Evolutionary conservation across 371 early-diverging fungal genomes (phyloP).

Genomic region (Syncephalastrum contaminatum): DNA sequence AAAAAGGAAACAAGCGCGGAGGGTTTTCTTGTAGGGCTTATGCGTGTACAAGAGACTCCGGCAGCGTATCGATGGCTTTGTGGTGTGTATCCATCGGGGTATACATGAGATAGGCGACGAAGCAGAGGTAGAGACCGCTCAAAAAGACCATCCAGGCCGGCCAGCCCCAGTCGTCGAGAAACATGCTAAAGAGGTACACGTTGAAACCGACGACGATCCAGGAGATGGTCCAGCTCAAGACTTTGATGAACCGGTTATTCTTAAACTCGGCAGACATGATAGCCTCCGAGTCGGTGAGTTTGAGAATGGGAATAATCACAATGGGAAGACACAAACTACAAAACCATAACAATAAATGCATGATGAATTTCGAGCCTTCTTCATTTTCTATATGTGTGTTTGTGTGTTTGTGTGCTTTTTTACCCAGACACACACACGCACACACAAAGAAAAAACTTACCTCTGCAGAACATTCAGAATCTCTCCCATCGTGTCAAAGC

Average conservation of each 20-base stretch:
- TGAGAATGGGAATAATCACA: slow-evolving; percentile 69
- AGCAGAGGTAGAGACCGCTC: slow-evolving; percentile 13
- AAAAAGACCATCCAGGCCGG: slow-evolving; percentile 8
- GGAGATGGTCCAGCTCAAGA: slow-evolving; percentile 38
- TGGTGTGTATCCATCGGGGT: slow-evolving; percentile 8
- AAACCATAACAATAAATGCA: background rate
- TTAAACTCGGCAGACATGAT: slow-evolving; percentile 49
- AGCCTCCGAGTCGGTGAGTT: slow-evolving; percentile 44
- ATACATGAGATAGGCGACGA: slow-evolving; percentile 20
- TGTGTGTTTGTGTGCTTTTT: background rate
- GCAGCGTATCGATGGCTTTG: too few relatives aligned
- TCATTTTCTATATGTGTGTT: background rate
- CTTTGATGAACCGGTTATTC: background rate
- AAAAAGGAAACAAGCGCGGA: too few relatives aligned
- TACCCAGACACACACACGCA: background rate
- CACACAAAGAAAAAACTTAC: slow-evolving; percentile 9
- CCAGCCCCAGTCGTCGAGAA: slow-evolving; percentile 15
- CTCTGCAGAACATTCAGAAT: slow-evolving; percentile 65
- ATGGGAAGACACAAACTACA: slow-evolving; percentile 68
- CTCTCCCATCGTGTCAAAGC: slow-evolving; percentile 68
- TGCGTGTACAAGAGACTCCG: too few relatives aligned
- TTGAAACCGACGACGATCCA: slow-evolving; percentile 56
- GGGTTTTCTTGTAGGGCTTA: too few relatives aligned
- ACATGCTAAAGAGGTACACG: slow-evolving; percentile 42
- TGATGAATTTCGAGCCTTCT: too few relatives aligned